A percentile compares a stretch with the other conserved stretches of the same genome.
Conservation (phyloP, 23 red algal genomes). For the Chondrus crispus region DNA sequence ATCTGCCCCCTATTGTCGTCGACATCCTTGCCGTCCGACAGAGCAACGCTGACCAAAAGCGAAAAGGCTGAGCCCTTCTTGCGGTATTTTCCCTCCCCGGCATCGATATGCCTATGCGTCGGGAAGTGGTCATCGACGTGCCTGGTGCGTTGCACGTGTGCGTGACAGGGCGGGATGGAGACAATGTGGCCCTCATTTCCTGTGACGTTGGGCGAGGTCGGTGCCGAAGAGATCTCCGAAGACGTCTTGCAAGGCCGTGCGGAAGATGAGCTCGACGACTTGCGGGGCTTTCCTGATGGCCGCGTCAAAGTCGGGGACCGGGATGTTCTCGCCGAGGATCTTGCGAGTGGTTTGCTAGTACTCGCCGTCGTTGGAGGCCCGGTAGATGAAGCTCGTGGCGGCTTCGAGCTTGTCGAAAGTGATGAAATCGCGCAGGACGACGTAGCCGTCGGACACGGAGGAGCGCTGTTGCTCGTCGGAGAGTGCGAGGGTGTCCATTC, state of each 20-base stretch:
- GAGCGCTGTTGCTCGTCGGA: slow-evolving; percentile 23
- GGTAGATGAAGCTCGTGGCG: not conserved
- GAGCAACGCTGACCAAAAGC: not conserved
- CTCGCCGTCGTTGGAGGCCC: not conserved
- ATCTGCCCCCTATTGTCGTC: slow-evolving; percentile 49
- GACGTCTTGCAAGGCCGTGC: not conserved
- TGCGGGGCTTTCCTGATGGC: not conserved
- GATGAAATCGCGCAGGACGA: slow-evolving; percentile 5
- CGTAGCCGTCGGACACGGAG: slow-evolving; percentile 14
- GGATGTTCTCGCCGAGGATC: not conserved
- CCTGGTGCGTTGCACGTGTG: not conserved
- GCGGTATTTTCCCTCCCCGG: not conserved
- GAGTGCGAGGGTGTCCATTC: too few relatives aligned
- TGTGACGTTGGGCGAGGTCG: not conserved
- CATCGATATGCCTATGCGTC: slow-evolving; percentile 6
- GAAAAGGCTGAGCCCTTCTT: not conserved
- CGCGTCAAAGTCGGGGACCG: not conserved
- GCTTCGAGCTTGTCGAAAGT: not conserved
- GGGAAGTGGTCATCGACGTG: not conserved
- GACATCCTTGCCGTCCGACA: slow-evolving; percentile 2
- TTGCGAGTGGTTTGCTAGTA: not conserved
- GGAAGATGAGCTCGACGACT: slow-evolving; percentile 11
- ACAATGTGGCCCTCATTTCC: slow-evolving; percentile 10
- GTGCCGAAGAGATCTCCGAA: slow-evolving; percentile 3
- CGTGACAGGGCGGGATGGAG: not conserved